phyloP scores from a whole-genome alignment of 1,284 basidiomycete genomes.

The Sanguinoderma infundibulare region DNA sequence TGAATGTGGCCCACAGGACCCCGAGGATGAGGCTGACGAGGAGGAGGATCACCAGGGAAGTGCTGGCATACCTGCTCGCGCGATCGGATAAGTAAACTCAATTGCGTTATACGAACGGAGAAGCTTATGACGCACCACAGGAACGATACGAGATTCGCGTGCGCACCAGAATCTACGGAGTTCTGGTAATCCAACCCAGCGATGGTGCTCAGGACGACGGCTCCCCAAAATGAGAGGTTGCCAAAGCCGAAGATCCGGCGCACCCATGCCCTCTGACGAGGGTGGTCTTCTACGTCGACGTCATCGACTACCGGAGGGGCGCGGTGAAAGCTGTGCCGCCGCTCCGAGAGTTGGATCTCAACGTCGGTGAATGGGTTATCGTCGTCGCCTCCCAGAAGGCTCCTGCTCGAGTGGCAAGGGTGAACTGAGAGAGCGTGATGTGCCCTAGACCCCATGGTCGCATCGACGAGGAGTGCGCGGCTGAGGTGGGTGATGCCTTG shows the following conservation, averaged over 20 bases:
- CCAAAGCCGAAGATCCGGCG: slow-evolving; percentile 32
- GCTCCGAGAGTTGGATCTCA: background rate
- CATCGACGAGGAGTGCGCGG: slow-evolving; percentile 37
- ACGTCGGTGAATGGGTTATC: no score
- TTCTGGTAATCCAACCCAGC: slow-evolving; percentile 31
- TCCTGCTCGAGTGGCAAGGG: no score
- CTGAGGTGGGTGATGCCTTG: slow-evolving; percentile 31
- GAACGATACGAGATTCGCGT: slow-evolving; percentile 26
- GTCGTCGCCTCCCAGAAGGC: no score
- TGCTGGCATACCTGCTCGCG: slow-evolving; percentile 25
- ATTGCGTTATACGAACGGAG: no score
- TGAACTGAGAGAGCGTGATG: no score
- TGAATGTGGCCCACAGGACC: slow-evolving; percentile 6
- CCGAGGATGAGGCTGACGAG: background rate
- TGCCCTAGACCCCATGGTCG: no score
- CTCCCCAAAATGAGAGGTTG: slow-evolving; percentile 27
- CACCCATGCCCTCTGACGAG: slow-evolving; percentile 33
- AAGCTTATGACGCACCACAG: slow-evolving; percentile 22
- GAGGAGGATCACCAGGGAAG: slow-evolving; percentile 12
- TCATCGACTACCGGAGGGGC: no score
- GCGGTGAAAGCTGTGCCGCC: slow-evolving; percentile 15
- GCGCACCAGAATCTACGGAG: slow-evolving; percentile 20
- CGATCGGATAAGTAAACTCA: background rate
- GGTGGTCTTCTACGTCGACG: no score
- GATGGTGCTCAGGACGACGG: slow-evolving; percentile 32